Conservation (phyloP, 1,139 yeast species). For the Yamadazyma pseudoaaseri region DNA sequence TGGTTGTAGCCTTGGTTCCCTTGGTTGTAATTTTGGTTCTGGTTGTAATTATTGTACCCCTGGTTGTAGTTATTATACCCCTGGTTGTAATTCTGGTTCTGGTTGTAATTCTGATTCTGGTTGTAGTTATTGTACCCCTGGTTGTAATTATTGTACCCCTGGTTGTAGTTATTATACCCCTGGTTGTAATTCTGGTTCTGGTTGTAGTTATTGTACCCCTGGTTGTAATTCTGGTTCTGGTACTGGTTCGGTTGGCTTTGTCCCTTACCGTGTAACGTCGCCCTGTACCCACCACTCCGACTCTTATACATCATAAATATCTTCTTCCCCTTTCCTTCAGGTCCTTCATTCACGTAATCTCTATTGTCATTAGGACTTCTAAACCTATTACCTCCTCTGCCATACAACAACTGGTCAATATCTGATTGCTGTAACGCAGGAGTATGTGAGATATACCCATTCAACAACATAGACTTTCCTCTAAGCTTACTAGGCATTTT, state of each 20-base stretch:
- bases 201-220: slow-evolving; percentile 6
- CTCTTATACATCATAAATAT: slow-evolving; percentile 31
- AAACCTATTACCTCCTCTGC: slow-evolving; percentile 31
- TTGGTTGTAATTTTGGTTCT: slow-evolving; percentile 13
- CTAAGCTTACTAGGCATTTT: slow-evolving; percentile 49
- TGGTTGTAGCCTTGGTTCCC: slow-evolving; percentile 9
- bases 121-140: slow-evolving; percentile 15
- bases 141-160: slow-evolving; percentile 13
- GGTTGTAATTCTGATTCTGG: slow-evolving; percentile 12
- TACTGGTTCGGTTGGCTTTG: slow-evolving; percentile 1
- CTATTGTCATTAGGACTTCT: slow-evolving; percentile 32
- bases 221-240: slow-evolving; percentile 6
- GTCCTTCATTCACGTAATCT: slow-evolving; percentile 43
- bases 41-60: slow-evolving; percentile 14
- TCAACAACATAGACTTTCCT: slow-evolving; percentile 81
- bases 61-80: slow-evolving; percentile 8
- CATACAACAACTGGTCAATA: slow-evolving; percentile 56
- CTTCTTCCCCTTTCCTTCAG: slow-evolving; percentile 40
- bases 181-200: slow-evolving; percentile 12
- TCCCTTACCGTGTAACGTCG: slow-evolving; percentile 16
- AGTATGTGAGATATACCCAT: slow-evolving; percentile 68
- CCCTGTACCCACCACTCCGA: slow-evolving; percentile 44
- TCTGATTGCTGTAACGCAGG: slow-evolving; percentile 69
- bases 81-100: slow-evolving; percentile 10
- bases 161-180: slow-evolving; percentile 12